These are phyloP conservation scores for Chamaecyparis obtusa DNA, from an alignment of 75 land plant species.

Conservation along the genomic window DNA sequence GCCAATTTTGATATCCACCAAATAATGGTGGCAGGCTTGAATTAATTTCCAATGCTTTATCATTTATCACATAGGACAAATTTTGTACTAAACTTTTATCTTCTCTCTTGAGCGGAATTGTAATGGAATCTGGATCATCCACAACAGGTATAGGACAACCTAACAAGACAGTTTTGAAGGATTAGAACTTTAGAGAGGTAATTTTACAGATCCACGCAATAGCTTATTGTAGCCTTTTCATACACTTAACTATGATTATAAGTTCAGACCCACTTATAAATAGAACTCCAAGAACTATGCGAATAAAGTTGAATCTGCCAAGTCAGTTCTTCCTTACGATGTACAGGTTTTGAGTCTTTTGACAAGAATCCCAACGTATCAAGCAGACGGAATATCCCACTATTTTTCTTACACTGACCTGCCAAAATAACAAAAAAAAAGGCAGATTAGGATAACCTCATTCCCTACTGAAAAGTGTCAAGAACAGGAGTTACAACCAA, in stretches of 20 bases:
- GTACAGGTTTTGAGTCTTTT: slow-evolving; percentile 29
- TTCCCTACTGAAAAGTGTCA: not conserved
- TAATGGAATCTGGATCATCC: slow-evolving; percentile 42
- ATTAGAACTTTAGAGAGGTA: slow-evolving; percentile 9
- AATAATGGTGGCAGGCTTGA: slow-evolving; percentile 49
- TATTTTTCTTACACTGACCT: slow-evolving; percentile 75
- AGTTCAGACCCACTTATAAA: not conserved
- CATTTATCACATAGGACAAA: slow-evolving; percentile 49
- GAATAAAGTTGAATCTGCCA: not conserved
- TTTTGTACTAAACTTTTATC: slow-evolving; percentile 34
- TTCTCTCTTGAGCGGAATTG: slow-evolving; percentile 40
- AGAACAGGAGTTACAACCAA: not conserved
- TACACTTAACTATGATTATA: not conserved
- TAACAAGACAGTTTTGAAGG: slow-evolving; percentile 13
- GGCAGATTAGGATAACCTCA: not conserved
- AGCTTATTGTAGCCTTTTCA: not conserved
- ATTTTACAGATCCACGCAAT: slow-evolving; percentile 7
- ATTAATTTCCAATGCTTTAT: slow-evolving; percentile 18
- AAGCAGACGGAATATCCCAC: slow-evolving; percentile 46
- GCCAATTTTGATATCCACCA: slow-evolving; percentile 78
- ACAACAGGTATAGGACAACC: slow-evolving; percentile 72
- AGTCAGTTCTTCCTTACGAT: slow-evolving; percentile 50
- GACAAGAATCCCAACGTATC: slow-evolving; percentile 59
- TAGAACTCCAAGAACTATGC: not conserved
- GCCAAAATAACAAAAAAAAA: slow-evolving; percentile 8